Base-by-base conservation (phyloP, 352 stramenopile species). In the Pythium plurisporium region DNA sequence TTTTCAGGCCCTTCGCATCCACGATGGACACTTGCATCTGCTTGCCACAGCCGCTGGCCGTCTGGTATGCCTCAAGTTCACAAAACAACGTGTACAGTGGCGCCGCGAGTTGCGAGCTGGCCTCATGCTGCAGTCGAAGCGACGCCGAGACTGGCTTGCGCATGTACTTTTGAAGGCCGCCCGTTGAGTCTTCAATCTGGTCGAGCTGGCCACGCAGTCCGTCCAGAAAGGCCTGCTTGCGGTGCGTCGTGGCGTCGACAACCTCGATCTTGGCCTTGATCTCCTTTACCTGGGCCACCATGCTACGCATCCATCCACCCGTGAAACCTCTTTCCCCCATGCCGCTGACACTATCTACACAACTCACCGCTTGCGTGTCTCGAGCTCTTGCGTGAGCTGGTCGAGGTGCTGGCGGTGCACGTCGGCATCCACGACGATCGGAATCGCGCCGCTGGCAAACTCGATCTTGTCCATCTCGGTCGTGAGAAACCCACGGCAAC, bases 391-490 rank as follows among this genome's bases (percentile, higher is more conserved):
- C 5, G 79, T 87, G 29, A 92, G 70, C 40, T 84, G 82, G 48
- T 84, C 69, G 34, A 92, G 40, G 34, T 92, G 82, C 62, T 78
- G 59, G 2, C 70, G 69, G 59, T 92, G 82, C 11, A 71, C 53
- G 34, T 79, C 69, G 10, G 65, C 7, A 54, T 89, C 76, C 25
- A 76, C 79, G 9, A 55, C 33, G 38, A 92, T 87, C 31, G 78
- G 76, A n/a, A 89, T 31, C 29, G 63, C 31, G 37, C 68, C 82
- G 40, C 69, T 63, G 2, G 64, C 66, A 59, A 90, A 90, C 64
- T 86, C 69, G 60, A 92, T 92, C 60, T 79, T 74, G 60, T 92
- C 80, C 78, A 92, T 83, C 59, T 90, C 82, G 46, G 85, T 90
- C 14, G 75, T 89, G 37, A 67, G 75, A 57, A 89, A 90, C 31